Base-by-base conservation (phyloP, 2,329 filamentous ascomycete species). In the Helminthosporium solani region DNA sequence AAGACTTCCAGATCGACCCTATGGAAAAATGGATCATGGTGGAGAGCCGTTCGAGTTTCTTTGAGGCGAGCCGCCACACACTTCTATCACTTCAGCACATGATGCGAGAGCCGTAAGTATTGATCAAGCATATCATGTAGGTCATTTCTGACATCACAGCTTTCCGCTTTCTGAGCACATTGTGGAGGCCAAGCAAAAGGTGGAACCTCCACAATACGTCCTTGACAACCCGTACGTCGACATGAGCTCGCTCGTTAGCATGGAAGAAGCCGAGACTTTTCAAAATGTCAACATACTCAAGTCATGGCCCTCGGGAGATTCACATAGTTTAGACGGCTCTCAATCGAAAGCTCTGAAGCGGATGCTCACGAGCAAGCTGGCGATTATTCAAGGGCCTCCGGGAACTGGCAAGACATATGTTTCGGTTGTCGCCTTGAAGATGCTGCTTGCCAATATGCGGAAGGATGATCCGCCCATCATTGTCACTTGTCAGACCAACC, bases 401-500 rank as follows among this genome's bases (percentile, higher is more conserved):
- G 84, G 84, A 4, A 86, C 84, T 1, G 84, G 84, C 3, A 96
- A 96, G 63, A 96, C 91, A 0, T 86, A 86, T 53, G 86, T 90
- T 0, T 94, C 89, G 0, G 82, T 92, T 2, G 73, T 84, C 20
- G 86, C 86, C 0, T 67, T 96, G 8, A 82, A 80, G 37, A 75
- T 85, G 1, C 73, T 91, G 42, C 73, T 89, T 0, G 69, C 76
- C 1, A 88, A 86, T 42, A 77, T 81, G 59, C 48, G 49, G 16
- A 48, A 63, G 1, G 74, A 70, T 0, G 82, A 85, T 46, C 78
- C 84, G 7, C 88, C 88, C 0, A 84, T 96, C 23, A 77, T 96
- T 16, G 76, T 96, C 3, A 81, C 90, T 0, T 90, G 89, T 7
- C 90, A 96, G 58, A 96, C 90, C 0, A 96, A 96, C 48, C 90